Evolutionary conservation across 179 eudicot species (phyloP), one percentile per base, ranked within the genome.

Genomic region (Spergularia azorica): DNA sequence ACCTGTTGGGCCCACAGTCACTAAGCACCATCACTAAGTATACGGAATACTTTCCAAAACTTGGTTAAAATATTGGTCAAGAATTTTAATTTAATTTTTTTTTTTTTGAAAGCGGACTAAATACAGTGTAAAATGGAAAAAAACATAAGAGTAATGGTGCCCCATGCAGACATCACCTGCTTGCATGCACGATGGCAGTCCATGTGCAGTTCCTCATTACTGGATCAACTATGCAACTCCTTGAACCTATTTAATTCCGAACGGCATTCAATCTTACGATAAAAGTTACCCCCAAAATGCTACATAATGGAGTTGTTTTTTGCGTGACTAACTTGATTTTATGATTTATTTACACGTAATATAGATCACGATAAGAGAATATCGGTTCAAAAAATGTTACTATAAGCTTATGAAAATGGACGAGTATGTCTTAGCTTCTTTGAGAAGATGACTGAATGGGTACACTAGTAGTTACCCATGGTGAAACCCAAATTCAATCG

Each of bases 111-210:
- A 52, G 21, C 17, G 38, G 54, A 75, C 83, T 62, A 80, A 80
- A 76, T 76, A 54, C 80, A 80, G 76, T 76, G 80, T 80, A 76
- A 76, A 76, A 71, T 70, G 38, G 38, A 16, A 63, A 21, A 15
- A 69, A 70, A 48, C 14, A 58, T 46, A 16, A 26, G 36, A 41
- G 70, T 52, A 61, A 65, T 76, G 80, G 80, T 76, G 77, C 73
- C 80, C 83, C 83, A 80, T 80, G 73, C 77, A 72, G 69, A 72
- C 48, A 75, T 75, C 74, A 67, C 70, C 51, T 76, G 77, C 67
- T 67, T 76, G 73, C 80, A 80, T 76, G 63, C 54, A 76, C 58
- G 50, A 64, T 67, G 73, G 69, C 80, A 80, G 3, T 76, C 68
- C 80, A 80, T 80, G 83, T 76, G 83, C 79, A 63, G 8, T 38